These are phyloP conservation scores for Xanthoconium purpureum DNA, from an alignment of 768 basidiomycete genomes.

Conservation along the genomic window DNA sequence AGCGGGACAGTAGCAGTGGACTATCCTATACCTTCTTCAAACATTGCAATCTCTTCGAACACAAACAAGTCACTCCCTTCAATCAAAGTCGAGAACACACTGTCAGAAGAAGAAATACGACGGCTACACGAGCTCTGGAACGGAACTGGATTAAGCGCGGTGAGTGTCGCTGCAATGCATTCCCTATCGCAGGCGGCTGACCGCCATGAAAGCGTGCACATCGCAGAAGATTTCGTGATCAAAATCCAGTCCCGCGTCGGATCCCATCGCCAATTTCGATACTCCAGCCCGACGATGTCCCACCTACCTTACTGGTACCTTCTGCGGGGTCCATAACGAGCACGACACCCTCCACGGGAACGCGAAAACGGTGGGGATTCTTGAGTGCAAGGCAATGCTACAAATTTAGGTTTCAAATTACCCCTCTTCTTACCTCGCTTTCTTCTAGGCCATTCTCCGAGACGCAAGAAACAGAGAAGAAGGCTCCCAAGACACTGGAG, in stretches of 20 bases:
- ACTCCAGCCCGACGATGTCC: conserved; percentile 2
- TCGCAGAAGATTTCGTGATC: conserved; percentile 17
- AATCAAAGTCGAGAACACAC: conserved; percentile 15
- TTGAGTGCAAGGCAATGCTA: conserved; percentile 20
- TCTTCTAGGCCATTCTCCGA: conserved; percentile 13
- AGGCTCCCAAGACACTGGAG: background rate
- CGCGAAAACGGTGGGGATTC: conserved; percentile 17
- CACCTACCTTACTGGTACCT: background rate
- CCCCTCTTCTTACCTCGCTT: background rate
- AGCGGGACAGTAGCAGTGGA: background rate
- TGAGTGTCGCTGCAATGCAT: background rate
- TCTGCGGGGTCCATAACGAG: conserved; percentile 3
- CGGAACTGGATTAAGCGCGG: conserved; percentile 23
- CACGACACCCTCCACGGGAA: background rate
- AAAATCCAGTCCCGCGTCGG: background rate
- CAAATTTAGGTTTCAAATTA: background rate
- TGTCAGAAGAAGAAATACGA: conserved; percentile 19
- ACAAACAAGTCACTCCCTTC: conserved; percentile 13
- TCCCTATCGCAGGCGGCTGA: background rate
- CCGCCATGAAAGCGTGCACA: conserved; percentile 20
- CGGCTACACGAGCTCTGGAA: conserved; percentile 26
- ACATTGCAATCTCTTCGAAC: background rate
- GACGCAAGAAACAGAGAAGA: conserved; percentile 7
- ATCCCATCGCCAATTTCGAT: conserved; percentile 14
- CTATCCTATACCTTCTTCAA: background rate